Base-by-base conservation (phyloP, 495 filamentous ascomycete species). In the Daldinia childiae region DNA sequence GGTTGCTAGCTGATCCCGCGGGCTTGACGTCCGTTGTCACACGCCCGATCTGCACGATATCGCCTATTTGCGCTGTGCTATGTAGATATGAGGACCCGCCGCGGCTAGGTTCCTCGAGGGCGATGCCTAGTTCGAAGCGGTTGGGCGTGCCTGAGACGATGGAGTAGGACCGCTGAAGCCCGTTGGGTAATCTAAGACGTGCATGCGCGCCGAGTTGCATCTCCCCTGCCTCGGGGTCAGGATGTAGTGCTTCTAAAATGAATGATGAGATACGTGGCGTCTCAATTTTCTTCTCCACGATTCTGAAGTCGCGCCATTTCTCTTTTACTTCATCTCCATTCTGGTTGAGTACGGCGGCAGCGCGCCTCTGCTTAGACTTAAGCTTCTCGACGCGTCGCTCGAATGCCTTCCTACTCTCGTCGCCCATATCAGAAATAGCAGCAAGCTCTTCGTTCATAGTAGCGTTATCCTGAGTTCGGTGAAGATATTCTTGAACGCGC, bases 401-500 rank as follows among this genome's bases (percentile, higher is more conserved):
- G 38, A 86, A 85, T 0, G 70, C 73, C 39, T 82, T 75, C 9
- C 77, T 77, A 45, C 79, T 81, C 68, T 86, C 84, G 1, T 76
- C 72, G 3, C 87, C 86, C 41, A 89, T 80, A 67, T 80, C 82
- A 1, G 69, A 68, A 7, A 89, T 79, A 1, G 57, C 66, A 0
- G 82, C 77, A 1, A 88, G 75, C 71, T 83, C 79, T 58, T 77
- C 77, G 69, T 88, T 82, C 74, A 78, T 79, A 29, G 72, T 79
- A 0, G 69, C 68, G 66, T 88, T 79, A 21, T 74, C 77, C 48
- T 73, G 79, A 36, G 81, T 82, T 5, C 82, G 71, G 73, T 88
- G 84, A 48, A 88, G 74, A 63, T 85, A 88, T 64, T 87, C 82
- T 71, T 88, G 86, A 2, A 89, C 73, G 12, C 82, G 71, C 72